A percentile compares a stretch with the other conserved stretches of the same genome.
phyloP scores from a whole-genome alignment of 352 stramenopile genomes.

The Pythium sukuiense region DNA sequence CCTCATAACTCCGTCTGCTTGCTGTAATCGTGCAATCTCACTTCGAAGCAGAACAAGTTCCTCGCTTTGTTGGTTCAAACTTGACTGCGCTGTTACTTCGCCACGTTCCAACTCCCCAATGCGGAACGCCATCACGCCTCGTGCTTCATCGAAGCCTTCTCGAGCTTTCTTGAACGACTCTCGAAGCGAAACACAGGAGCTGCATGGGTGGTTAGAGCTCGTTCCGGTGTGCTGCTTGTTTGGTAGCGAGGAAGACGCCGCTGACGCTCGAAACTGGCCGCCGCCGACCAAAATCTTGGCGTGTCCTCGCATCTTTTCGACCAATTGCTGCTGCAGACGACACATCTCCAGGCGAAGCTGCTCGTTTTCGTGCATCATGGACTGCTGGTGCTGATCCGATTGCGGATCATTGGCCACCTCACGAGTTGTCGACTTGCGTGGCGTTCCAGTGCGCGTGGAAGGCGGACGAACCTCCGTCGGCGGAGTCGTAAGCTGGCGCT shows the following conservation, averaged over 20 bases:
- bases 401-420: neutral
- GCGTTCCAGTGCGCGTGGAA: neutral
- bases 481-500: neutral
- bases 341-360: conserved; percentile 18
- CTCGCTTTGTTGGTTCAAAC: conserved; percentile 10
- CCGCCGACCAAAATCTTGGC: conserved; percentile 23
- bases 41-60: neutral
- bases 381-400: conserved; percentile 17
- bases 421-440: conserved; percentile 2
- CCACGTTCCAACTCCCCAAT: conserved; percentile 10
- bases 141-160: conserved; percentile 8
- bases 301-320: conserved; percentile 24
- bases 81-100: neutral
- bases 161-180: conserved; percentile 17
- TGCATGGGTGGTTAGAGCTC: neutral
- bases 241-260: neutral
- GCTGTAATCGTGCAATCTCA: neutral
- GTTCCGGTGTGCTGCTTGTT: neutral
- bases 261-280: conserved; percentile 23
- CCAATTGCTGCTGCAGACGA: conserved; percentile 20
- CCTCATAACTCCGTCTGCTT: neutral
- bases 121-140: conserved; percentile 3
- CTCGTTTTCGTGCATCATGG: conserved; percentile 15
- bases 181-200: conserved; percentile 10
- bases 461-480: neutral